A percentile compares a stretch with the other conserved stretches of the same genome.
These are phyloP conservation scores for Thinopyrum elongatum DNA, from an alignment of 176 grass and related monocot genomes.

Conservation along the genomic window DNA sequence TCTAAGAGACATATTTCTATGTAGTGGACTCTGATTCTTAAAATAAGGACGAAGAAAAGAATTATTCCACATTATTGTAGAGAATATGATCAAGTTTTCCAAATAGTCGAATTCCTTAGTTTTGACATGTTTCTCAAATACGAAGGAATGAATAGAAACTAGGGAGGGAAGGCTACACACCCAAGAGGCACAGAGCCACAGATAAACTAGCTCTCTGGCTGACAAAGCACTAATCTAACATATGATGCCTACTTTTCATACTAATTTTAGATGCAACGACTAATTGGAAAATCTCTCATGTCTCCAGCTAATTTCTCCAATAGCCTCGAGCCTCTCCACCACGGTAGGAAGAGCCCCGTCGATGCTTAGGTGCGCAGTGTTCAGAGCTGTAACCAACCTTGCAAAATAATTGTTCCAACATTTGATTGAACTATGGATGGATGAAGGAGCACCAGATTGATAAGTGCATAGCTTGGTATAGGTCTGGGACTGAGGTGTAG, in stretches of 20 bases:
- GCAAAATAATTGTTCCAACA: background rate
- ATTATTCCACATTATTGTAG: background rate
- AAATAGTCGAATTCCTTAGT: no score
- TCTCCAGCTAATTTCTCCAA: background rate
- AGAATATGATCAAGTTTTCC: background rate
- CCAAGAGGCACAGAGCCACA: background rate
- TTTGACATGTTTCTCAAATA: background rate
- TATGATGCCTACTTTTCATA: background rate
- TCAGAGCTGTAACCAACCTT: background rate
- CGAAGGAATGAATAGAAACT: background rate
- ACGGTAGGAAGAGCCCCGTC: background rate
- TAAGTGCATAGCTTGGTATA: background rate
- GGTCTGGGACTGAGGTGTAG: background rate
- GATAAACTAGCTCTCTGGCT: slow-evolving; percentile 4
- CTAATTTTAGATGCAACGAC: background rate
- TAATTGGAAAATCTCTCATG: background rate
- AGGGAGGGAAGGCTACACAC: background rate
- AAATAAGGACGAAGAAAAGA: background rate
- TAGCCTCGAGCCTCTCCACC: background rate
- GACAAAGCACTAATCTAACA: background rate
- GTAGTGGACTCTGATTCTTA: background rate
- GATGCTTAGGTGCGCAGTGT: background rate
- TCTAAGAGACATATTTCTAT: background rate
- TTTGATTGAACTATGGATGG: background rate
- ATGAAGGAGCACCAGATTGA: background rate